phyloP scores from a whole-genome alignment of 345 rosid species.

The Brassica incana region DNA sequence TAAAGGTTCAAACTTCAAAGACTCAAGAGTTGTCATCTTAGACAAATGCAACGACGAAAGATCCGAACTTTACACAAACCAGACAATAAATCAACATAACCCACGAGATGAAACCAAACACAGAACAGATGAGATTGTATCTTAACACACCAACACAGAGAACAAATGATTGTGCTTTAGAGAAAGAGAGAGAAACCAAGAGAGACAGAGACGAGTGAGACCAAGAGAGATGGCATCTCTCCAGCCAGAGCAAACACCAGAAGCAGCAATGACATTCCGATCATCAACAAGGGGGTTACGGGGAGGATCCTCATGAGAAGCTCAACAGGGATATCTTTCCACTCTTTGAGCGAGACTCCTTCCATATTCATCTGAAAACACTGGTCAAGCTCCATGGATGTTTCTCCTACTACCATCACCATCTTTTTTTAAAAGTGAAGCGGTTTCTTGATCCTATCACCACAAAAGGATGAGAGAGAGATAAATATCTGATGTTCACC shows the following conservation, averaged over 20 bases:
- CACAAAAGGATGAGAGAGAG: constrained; percentile 15
- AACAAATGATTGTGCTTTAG: not conserved
- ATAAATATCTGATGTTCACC: not conserved
- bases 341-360: constrained; percentile 50
- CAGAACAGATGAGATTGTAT: not conserved
- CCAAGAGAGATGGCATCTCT: constrained; percentile 84
- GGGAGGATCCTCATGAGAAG: constrained; percentile 65
- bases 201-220: constrained; percentile 75
- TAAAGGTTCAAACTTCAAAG: too few relatives aligned
- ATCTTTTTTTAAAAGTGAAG: constrained; percentile 18
- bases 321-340: constrained; percentile 94
- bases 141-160: not conserved
- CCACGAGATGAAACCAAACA: not conserved
- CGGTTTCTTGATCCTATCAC: constrained; percentile 41
- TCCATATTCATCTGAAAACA: constrained; percentile 70
- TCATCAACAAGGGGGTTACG: constrained; percentile 82
- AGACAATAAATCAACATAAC: too few relatives aligned
- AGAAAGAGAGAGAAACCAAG: constrained; percentile 56
- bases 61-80: not conserved
- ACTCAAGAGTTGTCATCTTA: too few relatives aligned
- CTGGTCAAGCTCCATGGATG: constrained; percentile 56
- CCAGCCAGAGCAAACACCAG: constrained; percentile 92
- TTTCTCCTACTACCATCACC: constrained; percentile 42
- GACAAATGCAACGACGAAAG: not conserved
- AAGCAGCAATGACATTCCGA: constrained; percentile 70